Base-by-base conservation (phyloP, 2,329 filamentous ascomycete species). In the Phyllachora maydis region DNA sequence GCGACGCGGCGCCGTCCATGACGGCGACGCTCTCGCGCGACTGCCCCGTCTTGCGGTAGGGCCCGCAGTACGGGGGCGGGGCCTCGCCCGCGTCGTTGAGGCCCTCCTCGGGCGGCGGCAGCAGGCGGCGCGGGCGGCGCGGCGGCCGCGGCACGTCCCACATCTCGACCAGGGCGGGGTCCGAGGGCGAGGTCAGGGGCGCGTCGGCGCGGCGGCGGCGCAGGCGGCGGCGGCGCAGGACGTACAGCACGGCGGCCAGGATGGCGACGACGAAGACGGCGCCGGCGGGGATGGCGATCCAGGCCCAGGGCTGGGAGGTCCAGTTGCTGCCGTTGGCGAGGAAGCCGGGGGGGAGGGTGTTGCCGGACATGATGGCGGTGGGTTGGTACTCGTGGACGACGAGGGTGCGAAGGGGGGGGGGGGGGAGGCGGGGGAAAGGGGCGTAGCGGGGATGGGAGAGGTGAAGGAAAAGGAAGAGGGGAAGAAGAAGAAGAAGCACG, bases 1-100 rank as follows among this genome's bases (percentile, higher is more conserved):
- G n/a, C n/a, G n/a, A n/a, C n/a, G n/a, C n/a, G n/a, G n/a, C n/a
- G n/a, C n/a, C n/a, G n/a, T n/a, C n/a, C n/a, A n/a, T n/a, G n/a
- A n/a, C n/a, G n/a, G n/a, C n/a, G n/a, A n/a, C n/a, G n/a, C n/a
- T n/a, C n/a, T n/a, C n/a, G n/a, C n/a, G n/a, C n/a, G n/a, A n/a
- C n/a, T n/a, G n/a, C n/a, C n/a, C n/a, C n/a, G n/a, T n/a, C n/a
- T n/a, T n/a, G 47, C n/a, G n/a, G n/a, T n/a, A n/a, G n/a, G n/a
- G n/a, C n/a, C n/a, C n/a, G n/a, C n/a, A 49, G 38, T 75, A 75
- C 1, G 68, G 65, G 22, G 69, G 69, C 23, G 69, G 69, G 7
- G 67, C 64, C 39, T 73, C 65, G 14, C 68, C 69, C 20, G 56
- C 42, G 45, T 72, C 67, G 37, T 74, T 58, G 26, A 73, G 41